Evolutionary conservation across 768 basidiomycete genomes (phyloP).

Genomic region (Lyophyllum semitale): DNA sequence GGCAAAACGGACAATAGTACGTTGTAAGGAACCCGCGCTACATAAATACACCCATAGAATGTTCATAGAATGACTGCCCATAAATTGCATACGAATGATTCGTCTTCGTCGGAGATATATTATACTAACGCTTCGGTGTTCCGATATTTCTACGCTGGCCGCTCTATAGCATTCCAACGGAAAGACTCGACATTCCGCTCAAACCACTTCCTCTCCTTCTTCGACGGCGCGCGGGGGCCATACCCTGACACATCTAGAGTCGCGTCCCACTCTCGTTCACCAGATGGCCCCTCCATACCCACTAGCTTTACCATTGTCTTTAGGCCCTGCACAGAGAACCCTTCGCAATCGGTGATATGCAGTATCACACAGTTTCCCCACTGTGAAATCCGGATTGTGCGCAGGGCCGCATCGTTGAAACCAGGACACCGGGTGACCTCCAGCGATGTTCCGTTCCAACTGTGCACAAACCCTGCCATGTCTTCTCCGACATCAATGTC

Average conservation of each 20-base stretch:
- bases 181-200: not conserved
- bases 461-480: not conserved
- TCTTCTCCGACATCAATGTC: not conserved
- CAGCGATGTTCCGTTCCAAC: not conserved
- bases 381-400: not conserved
- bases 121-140: no score
- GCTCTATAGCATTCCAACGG: conserved; percentile 35
- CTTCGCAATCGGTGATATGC: not conserved
- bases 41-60: no score
- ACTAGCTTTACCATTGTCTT: not conserved
- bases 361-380: not conserved
- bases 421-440: not conserved
- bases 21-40: no score
- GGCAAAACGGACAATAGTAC: no score
- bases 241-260: not conserved
- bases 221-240: not conserved
- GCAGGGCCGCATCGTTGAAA: not conserved
- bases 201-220: not conserved
- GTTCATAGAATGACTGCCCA: no score
- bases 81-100: no score
- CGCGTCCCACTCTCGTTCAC: not conserved
- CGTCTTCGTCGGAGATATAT: no score
- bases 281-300: not conserved
- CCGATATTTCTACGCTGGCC: no score
- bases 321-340: not conserved